Evolutionary conservation across 768 basidiomycete species (phyloP).

Genomic region (Rhodosporidiobolus odoratus): DNA sequence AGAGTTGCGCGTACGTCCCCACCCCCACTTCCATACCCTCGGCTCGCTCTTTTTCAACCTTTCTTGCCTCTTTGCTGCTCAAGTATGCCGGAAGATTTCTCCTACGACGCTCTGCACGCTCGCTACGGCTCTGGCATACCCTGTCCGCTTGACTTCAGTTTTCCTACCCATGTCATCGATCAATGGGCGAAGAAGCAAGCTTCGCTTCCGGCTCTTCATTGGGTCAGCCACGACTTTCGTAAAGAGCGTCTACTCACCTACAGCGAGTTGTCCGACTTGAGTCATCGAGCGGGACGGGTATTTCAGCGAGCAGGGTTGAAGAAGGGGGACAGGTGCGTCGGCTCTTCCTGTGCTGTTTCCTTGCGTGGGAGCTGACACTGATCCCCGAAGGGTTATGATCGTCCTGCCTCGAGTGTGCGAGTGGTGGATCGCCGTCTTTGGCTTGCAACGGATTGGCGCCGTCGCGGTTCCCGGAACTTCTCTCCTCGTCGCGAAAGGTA

Average conservation of each 20-base stretch:
- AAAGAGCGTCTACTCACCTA: slow-evolving; percentile 27
- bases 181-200: slow-evolving; percentile 3
- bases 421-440: slow-evolving; percentile 29
- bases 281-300: slow-evolving; percentile 15
- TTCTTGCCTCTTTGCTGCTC: not conserved
- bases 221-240: slow-evolving; percentile 21
- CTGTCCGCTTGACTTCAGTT: slow-evolving; percentile 33
- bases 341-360: not conserved
- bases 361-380: not conserved
- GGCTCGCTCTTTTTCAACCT: not conserved
- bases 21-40: not conserved
- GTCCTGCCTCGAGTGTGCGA: slow-evolving; percentile 21
- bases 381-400: slow-evolving; percentile 13
- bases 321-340: slow-evolving; percentile 35
- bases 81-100: slow-evolving; percentile 4
- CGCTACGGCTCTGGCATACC: slow-evolving; percentile 17
- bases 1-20: not conserved
- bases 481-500: slow-evolving; percentile 34
- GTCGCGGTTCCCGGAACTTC: slow-evolving; percentile 29
- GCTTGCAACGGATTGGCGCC: slow-evolving; percentile 25
- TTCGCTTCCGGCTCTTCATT: slow-evolving; percentile 16
- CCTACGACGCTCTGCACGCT: slow-evolving; percentile 1
- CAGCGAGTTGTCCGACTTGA: slow-evolving; percentile 10
- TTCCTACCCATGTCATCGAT: slow-evolving; percentile 26
- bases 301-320: slow-evolving; percentile 18